These are phyloP conservation scores for Byssochlamys sp. DNA, from an alignment of 2,329 filamentous ascomycete genomes.

Conservation along the genomic window DNA sequence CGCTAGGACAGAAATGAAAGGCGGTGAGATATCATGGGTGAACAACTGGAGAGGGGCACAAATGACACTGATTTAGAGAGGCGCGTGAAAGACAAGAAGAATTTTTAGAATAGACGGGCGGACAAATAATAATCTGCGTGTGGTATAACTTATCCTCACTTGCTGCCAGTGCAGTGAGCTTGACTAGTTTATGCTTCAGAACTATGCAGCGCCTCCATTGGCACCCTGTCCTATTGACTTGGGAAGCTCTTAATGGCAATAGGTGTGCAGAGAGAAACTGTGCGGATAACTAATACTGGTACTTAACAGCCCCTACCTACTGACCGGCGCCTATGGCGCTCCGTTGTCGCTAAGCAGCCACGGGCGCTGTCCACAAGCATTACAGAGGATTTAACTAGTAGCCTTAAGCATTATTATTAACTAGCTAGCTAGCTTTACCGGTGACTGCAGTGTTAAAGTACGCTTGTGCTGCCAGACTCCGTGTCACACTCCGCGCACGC, in stretches of 20 bases:
- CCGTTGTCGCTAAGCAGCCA: neutral
- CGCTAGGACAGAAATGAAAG: slow-evolving; percentile 10
- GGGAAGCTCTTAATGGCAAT: too few species aligned
- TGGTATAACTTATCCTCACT: neutral
- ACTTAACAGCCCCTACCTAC: neutral
- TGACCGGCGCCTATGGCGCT: neutral
- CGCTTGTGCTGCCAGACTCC: neutral
- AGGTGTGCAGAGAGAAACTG: too few species aligned
- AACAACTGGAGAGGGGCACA: neutral
- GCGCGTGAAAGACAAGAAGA: neutral
- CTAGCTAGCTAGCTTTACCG: neutral
- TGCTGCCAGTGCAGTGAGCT: neutral
- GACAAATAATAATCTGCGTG: neutral
- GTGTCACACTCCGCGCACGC: neutral
- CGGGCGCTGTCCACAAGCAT: neutral
- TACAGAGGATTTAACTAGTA: neutral
- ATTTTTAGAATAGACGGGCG: neutral
- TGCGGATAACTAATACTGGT: neutral
- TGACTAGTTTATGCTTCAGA: neutral
- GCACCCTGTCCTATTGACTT: neutral
- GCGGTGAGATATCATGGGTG: neutral
- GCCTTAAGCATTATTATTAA: too few species aligned
- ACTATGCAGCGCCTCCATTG: neutral
- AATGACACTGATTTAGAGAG: neutral
- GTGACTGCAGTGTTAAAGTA: neutral